These are phyloP conservation scores for Cyclaneusma minus DNA, from an alignment of 2,329 filamentous ascomycete species.

Conservation along the genomic window DNA sequence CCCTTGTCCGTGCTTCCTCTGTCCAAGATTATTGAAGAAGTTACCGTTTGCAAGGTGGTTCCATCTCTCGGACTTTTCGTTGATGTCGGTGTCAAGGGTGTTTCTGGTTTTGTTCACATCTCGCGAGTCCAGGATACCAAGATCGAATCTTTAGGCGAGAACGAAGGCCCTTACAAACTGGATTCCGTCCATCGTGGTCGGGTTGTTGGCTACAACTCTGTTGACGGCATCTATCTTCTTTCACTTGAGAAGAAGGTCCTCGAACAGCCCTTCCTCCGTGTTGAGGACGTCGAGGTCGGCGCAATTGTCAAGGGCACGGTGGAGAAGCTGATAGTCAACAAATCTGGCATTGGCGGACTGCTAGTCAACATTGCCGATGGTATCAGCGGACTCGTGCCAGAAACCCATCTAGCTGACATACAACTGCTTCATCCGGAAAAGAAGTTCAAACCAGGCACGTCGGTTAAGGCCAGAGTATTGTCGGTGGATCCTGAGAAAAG, in stretches of 20 bases:
- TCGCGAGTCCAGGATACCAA: slow-evolving; percentile 84
- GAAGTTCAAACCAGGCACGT: slow-evolving; percentile 79
- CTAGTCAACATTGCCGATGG: slow-evolving; percentile 75
- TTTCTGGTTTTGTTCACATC: slow-evolving; percentile 86
- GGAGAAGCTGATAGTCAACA: slow-evolving; percentile 68
- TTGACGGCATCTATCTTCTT: slow-evolving; percentile 75
- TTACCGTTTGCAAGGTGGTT: slow-evolving; percentile 68
- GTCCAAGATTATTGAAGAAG: slow-evolving; percentile 63
- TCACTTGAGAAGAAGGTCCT: slow-evolving; percentile 73
- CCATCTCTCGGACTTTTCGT: slow-evolving; percentile 69
- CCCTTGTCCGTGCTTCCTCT: slow-evolving; percentile 48
- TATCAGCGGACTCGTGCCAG: slow-evolving; percentile 76
- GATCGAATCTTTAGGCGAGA: slow-evolving; percentile 65
- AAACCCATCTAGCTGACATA: slow-evolving; percentile 78
- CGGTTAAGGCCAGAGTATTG: slow-evolving; percentile 73
- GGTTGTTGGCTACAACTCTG: slow-evolving; percentile 69
- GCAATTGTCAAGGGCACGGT: slow-evolving; percentile 68
- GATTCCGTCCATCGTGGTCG: slow-evolving; percentile 68
- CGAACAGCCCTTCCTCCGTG: slow-evolving; percentile 76
- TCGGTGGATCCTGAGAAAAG: slow-evolving; percentile 62
- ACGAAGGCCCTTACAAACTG: slow-evolving; percentile 62
- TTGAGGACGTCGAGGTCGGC: slow-evolving; percentile 78
- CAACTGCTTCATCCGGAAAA: slow-evolving; percentile 84
- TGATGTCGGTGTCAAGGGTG: slow-evolving; percentile 47
- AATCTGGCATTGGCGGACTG: slow-evolving; percentile 64